Base-by-base conservation (phyloP, 1,284 basidiomycete species). In the Coniferiporia sulphurascens region DNA sequence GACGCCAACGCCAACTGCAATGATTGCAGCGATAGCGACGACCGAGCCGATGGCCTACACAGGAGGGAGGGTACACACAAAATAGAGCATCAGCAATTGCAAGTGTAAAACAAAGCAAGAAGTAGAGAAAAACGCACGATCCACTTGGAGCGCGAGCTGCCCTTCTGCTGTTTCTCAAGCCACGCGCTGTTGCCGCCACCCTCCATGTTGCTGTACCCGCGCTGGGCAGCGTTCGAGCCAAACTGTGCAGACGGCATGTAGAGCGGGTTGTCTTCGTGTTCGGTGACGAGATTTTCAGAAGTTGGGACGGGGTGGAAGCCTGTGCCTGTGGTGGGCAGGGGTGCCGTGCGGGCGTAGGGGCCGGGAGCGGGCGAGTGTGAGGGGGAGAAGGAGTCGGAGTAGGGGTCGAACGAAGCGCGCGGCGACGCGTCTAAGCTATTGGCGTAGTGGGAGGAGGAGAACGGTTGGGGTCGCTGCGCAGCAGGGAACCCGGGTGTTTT, bases 1-100 rank as follows among this genome's bases (percentile, higher is more conserved):
- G 38, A 84, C 77, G 36, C 70, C 78, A 50, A 83, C 76, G 55
- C 76, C 84, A 44, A 80, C 71, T 22, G 66, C 78, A 55, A 82
- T 75, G 48, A 85, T 66, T 17, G 70, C 72, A 19, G 78, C 44
- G 34, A 86, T 52, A 35, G 60, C 75, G 27, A 79, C 62, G 45
- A 81, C 52, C 1, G 75, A 74, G 44, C 78, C 79, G 59, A 81
- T 70, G 56, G 83, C 73, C 84, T 85, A 8, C 38, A 8, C 38
- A 41, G 9, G 38, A 10, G 38, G 15, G 15, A 3, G 36, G 13
- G 36, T 38, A 38, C 7, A 41, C 38, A 41, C 38, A 41, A 8
- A 15, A 8, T 41, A 8, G 7, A 41, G 38, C 38, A 15, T 41
- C 3, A 41, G 38, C 15, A 41, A 41, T 51, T 58, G n/a, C n/a